Percentiles rank a stretch among this genome's conserved stretches.
Conservation (phyloP, 2,329 filamentous ascomycete genomes). For the Hypoxylon sp. region DNA sequence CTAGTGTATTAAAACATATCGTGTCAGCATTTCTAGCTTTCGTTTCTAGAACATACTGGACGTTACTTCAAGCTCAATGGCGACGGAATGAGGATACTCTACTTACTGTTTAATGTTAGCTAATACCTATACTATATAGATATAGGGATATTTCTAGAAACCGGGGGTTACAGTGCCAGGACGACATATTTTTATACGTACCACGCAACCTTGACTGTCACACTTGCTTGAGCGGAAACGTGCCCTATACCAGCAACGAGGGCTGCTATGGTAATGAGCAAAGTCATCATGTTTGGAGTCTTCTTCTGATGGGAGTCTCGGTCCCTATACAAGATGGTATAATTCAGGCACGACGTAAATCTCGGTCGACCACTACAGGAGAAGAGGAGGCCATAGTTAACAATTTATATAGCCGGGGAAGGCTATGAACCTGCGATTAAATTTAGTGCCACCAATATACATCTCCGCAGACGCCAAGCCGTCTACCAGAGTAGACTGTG, state of each 20-base stretch:
- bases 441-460: not conserved
- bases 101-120: no score
- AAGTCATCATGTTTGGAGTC: constrained; percentile 19
- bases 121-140: not conserved
- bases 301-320: not conserved
- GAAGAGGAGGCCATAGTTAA: not conserved
- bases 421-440: not conserved
- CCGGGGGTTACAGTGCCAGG: no score
- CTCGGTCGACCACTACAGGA: not conserved
- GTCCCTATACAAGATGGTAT: not conserved
- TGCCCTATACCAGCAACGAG: constrained; percentile 29
- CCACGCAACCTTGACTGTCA: constrained; percentile 53
- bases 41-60: no score
- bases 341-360: not conserved
- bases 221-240: constrained; percentile 45
- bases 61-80: no score
- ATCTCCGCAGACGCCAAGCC: constrained; percentile 7
- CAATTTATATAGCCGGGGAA: constrained; percentile 23
- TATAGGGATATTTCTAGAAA: no score
- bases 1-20: no score
- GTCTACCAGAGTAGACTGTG: not conserved
- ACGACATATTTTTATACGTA: no score
- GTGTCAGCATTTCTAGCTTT: no score
- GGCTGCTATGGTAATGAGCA: constrained; percentile 28
- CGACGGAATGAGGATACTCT: no score